These are phyloP conservation scores for Ustilago lituana DNA, from an alignment of 1,284 basidiomycete species.

Conservation along the genomic window DNA sequence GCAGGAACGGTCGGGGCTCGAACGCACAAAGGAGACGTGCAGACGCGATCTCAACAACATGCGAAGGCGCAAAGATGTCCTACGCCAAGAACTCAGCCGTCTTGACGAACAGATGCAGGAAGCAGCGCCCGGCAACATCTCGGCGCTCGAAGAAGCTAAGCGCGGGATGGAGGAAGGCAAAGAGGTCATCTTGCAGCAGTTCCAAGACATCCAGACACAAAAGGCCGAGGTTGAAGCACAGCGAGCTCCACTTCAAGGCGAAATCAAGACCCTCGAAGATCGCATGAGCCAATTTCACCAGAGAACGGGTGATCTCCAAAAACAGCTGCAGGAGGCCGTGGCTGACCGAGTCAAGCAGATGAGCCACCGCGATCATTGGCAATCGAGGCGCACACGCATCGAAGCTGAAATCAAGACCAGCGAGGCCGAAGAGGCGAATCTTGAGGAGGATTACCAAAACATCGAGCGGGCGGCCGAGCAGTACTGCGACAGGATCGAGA, in stretches of 20 bases:
- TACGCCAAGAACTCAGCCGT: slow-evolving; percentile 63
- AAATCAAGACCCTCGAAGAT: slow-evolving; percentile 35
- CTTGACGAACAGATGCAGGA: slow-evolving; percentile 76
- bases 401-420: slow-evolving; percentile 60
- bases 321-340: slow-evolving; percentile 48
- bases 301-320: slow-evolving; percentile 35
- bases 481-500: slow-evolving; percentile 73
- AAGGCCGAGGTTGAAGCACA: slow-evolving; percentile 65
- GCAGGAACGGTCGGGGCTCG: slow-evolving; percentile 15
- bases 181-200: slow-evolving; percentile 47
- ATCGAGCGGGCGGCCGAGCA: slow-evolving; percentile 72
- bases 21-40: slow-evolving; percentile 22
- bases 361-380: slow-evolving; percentile 48
- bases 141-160: slow-evolving; percentile 73
- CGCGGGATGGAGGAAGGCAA: slow-evolving; percentile 49
- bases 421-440: slow-evolving; percentile 70
- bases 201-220: slow-evolving; percentile 45
- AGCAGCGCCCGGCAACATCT: slow-evolving; percentile 77
- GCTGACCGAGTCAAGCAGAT: slow-evolving; percentile 62
- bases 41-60: slow-evolving; percentile 22
- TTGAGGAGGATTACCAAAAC: slow-evolving; percentile 69
- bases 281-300: slow-evolving; percentile 16
- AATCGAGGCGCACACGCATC: slow-evolving; percentile 40
- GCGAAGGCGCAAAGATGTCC: slow-evolving; percentile 31
- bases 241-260: slow-evolving; percentile 62